These are phyloP conservation scores for Peribolospora baueri DNA, from an alignment of 768 basidiomycete genomes.

Conservation along the genomic window DNA sequence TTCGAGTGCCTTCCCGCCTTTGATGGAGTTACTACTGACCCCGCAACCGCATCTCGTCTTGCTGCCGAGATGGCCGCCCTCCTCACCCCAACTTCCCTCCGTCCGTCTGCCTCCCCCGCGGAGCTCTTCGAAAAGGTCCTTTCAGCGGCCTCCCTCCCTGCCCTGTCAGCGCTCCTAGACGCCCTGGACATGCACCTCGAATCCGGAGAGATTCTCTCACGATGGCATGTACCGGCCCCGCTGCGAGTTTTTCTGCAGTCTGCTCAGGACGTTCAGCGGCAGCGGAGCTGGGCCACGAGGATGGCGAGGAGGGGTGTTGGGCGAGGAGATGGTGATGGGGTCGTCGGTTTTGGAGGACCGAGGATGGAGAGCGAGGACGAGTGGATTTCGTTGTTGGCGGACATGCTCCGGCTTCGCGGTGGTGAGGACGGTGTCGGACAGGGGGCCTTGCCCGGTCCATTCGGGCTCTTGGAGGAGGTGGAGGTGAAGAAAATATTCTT, in stretches of 20 bases:
- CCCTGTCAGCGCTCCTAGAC: conserved; percentile 63
- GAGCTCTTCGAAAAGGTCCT: conserved; percentile 22
- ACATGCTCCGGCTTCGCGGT: conserved; percentile 17
- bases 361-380: conserved; percentile 36
- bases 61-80: conserved; percentile 18
- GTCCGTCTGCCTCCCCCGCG: conserved; percentile 18
- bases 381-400: conserved; percentile 69
- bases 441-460: conserved; percentile 28
- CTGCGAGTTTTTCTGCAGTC: conserved; percentile 80
- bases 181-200: conserved; percentile 83
- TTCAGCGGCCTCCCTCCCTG: conserved; percentile 29
- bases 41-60: not conserved
- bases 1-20: conserved; percentile 94
- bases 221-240: conserved; percentile 64
- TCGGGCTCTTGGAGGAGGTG: conserved; percentile 42
- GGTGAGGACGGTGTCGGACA: conserved; percentile 28
- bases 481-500: conserved; percentile 68
- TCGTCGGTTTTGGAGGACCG: conserved; percentile 16
- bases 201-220: conserved; percentile 67
- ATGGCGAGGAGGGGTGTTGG: conserved; percentile 37
- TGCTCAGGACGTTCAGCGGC: conserved; percentile 36
- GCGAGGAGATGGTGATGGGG: conserved; percentile 19
- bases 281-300: conserved; percentile 61
- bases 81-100: conserved; percentile 40
- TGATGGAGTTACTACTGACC: conserved; percentile 27